phyloP scores from a whole-genome alignment of 495 filamentous ascomycete genomes.

The Daldinia caldariorum region DNA sequence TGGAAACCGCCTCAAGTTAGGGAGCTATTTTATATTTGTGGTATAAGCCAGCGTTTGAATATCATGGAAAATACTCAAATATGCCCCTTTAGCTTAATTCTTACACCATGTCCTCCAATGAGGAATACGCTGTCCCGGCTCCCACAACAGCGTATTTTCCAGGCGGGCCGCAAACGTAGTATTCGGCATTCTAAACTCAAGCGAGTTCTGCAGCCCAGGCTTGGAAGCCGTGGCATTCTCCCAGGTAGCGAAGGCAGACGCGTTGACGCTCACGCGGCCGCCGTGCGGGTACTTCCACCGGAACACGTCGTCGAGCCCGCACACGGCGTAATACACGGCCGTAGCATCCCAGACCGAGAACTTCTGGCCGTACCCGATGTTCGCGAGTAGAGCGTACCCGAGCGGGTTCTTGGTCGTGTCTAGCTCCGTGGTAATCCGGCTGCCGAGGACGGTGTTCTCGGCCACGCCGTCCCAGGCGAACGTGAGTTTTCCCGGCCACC shows the following conservation, averaged over 20 bases:
- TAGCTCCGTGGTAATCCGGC: constrained; percentile 41
- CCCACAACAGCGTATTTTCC: constrained; percentile 45
- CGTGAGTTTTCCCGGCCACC: constrained; percentile 44
- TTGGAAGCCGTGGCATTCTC: constrained; percentile 29
- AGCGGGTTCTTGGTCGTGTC: constrained; percentile 44
- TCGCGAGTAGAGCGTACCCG: constrained; percentile 40
- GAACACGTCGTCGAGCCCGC: constrained; percentile 47
- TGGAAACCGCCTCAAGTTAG: too few species aligned
- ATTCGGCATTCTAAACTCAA: constrained; percentile 41
- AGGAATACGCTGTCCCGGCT: constrained; percentile 33
- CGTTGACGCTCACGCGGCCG: constrained; percentile 36
- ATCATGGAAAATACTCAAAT: not conserved
- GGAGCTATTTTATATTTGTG: too few species aligned
- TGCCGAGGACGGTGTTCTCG: constrained; percentile 39
- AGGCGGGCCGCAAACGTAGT: constrained; percentile 42
- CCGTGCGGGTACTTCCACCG: constrained; percentile 43
- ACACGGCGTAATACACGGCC: constrained; percentile 59
- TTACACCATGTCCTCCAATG: constrained; percentile 27
- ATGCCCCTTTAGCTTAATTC: not conserved
- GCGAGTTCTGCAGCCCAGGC: constrained; percentile 42
- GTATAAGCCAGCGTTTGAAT: too few species aligned
- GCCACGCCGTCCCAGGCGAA: constrained; percentile 46
- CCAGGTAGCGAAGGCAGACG: constrained; percentile 39
- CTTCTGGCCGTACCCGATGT: constrained; percentile 72
- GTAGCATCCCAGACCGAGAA: constrained; percentile 73